Conservation (phyloP, 805 yeast species). For the Starmerella bombicola region DNA sequence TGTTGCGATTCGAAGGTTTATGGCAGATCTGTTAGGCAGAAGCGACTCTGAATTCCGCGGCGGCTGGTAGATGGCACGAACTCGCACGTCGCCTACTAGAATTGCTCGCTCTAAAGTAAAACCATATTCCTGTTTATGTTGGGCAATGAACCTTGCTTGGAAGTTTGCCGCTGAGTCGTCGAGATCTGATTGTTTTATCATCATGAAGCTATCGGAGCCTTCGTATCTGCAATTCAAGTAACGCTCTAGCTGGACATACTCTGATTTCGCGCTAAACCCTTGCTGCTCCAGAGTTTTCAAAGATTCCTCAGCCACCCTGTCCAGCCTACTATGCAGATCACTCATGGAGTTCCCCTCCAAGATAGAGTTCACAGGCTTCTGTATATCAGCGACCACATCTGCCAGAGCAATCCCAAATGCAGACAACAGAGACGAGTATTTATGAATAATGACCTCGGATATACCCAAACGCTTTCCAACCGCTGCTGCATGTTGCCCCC, state of each 20-base stretch:
- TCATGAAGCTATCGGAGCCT: constrained; percentile 81
- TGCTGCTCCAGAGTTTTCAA: constrained; percentile 36
- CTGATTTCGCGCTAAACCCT: constrained; percentile 37
- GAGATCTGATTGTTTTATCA: constrained; percentile 34
- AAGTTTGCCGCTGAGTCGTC: constrained; percentile 3
- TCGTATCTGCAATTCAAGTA: constrained; percentile 67
- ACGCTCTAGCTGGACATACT: constrained; percentile 40
- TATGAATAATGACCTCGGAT: constrained; percentile 55
- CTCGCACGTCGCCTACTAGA: constrained; percentile 59
- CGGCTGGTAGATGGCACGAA: constrained; percentile 38
- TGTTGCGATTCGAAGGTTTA: neutral
- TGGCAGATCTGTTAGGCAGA: constrained; percentile 3
- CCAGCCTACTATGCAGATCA: constrained; percentile 37
- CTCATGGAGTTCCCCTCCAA: constrained; percentile 28
- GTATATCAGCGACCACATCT: constrained; percentile 69
- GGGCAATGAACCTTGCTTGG: constrained; percentile 37
- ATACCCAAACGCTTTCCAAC: constrained; percentile 65
- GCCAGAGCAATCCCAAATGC: constrained; percentile 86
- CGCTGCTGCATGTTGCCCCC: constrained; percentile 79
- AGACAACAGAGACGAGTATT: constrained; percentile 70
- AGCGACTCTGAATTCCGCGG: neutral
- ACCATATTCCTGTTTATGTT: constrained; percentile 63
- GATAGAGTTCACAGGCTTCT: constrained; percentile 50
- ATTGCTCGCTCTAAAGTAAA: constrained; percentile 49
- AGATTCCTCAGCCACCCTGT: constrained; percentile 36